Evolutionary conservation across 306 rosid species (phyloP), one percentile per base, ranked within the genome.

Genomic region (Psophocarpus tetragonolobus): DNA sequence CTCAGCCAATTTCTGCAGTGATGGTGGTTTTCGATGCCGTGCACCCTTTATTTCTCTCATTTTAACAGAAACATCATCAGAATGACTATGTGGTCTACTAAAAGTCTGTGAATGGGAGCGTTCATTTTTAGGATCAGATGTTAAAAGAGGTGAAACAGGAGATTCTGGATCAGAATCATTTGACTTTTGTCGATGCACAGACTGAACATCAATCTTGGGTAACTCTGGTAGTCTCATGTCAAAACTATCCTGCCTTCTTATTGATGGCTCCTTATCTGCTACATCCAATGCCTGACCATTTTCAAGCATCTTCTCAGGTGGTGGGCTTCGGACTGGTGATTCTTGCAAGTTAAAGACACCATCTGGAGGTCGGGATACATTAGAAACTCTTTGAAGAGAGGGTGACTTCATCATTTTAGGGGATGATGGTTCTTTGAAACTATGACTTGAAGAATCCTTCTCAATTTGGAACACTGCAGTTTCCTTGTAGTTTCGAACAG

Each of bases 91-190:
- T 11, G 92, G 94, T 68, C 99, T 94, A 81, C 99, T 96, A 81
- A 96, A 96, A 73, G 99, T 88, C 80, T 96, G 98, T 38, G 99
- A 96, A 86, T 96, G 99, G 38, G 99, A 96, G 76, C 99, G 99
- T 72, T 96, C 98, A 76, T 84, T 96, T 77, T 92, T 91, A 44
- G 99, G 99, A 85, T 96, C 99, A 85, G 99, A 96, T 48, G 92
- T 96, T 81, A 96, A 77, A 58, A 96, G 94, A 41, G 99, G 99
- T 73, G 99, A 92, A 79, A 96, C 84, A 2, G 99, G 99, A 74
- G 99, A 96, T 79, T 96, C 99, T 3, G 99, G 99, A 54, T 88
- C 98, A 17, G 99, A 96, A 77, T 94, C 98, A 86, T 91, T 93
- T 76, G 91, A 86, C n/a, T 76, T 77, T 83, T 90, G 94, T 57